Base-by-base conservation (phyloP, 805 yeast genomes). In the Wickerhamomyces hampshirensis region DNA sequence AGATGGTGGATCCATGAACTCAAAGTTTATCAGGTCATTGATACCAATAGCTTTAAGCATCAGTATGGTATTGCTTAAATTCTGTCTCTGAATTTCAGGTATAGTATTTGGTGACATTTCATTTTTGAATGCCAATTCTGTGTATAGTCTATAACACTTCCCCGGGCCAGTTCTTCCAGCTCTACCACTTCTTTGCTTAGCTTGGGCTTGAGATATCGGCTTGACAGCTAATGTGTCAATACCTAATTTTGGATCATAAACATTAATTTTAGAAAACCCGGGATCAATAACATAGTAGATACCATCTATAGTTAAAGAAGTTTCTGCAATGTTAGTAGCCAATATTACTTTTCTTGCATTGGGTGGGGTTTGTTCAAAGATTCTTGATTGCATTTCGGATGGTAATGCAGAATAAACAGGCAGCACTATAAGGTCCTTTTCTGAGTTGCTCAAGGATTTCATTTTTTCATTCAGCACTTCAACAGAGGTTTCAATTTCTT, bases 131-230 rank as follows among this genome's bases (percentile, higher is more conserved):
- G 96, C 89, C 40, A 76, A 65, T 51, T 86, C 89, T 0, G 98
- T 89, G 58, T 84, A 93, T n/a, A 93, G 63, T 38, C 98, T 65
- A 54, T 79, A 93, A 55, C 98, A 94, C 48, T 85, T 81, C 2
- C 98, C 98, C 0, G 97, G 96, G 0, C 94, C 94, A 0, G 95
- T 87, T 66, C 98, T 82, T 32, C 98, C 98, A 0, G 98, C 98
- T 56, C 98, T 75, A 38, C 98, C 98, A 31, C 95, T 76, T 55
- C 98, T 72, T 62, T 93, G 98, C 47, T 84, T 84, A 0, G 98
- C 97, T 55, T 89, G 95, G 0, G 98, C 98, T 50, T 84, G 84
- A 0, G 98, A 91, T 32, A 93, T 87, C 1, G 96, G 95, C 12
- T 80, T 72, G 3, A 88, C 83, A 6, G 77, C 69, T 50, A 93